Conservation (phyloP, 306 rosid genomes). For the Fagus crenata region DNA sequence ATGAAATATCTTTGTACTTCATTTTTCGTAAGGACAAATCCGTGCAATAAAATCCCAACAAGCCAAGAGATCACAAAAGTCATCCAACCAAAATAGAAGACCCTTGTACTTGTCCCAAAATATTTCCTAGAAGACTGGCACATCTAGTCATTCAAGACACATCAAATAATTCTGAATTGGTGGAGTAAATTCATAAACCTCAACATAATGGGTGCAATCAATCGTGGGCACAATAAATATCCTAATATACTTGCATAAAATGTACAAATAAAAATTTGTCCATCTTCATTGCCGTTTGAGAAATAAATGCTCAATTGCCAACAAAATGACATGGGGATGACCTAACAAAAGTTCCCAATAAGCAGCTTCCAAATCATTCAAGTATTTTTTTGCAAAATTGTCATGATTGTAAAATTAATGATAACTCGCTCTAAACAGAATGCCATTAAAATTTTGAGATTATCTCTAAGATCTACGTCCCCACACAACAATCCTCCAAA, state of each 20-base stretch:
- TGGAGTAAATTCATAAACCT: background rate
- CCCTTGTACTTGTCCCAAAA: background rate
- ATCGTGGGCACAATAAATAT: background rate
- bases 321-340: background rate
- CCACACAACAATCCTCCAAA: background rate
- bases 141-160: too few relatives aligned
- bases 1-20: background rate
- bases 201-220: background rate
- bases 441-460: background rate
- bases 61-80: background rate
- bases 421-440: background rate
- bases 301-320: background rate
- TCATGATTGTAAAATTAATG: background rate
- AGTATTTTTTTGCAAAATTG: background rate
- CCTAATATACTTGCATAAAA: background rate
- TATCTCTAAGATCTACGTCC: background rate
- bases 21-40: background rate
- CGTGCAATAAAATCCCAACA: background rate
- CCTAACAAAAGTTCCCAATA: background rate
- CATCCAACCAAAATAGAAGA: constrained; percentile 4
- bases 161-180: background rate
- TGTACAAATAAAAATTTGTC: background rate
- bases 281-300: background rate
- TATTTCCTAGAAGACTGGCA: background rate
- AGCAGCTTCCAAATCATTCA: background rate